Evolutionary conservation across 257 asterid species (phyloP), one percentile per base, ranked within the genome.

Genomic region (Buddleja alternifolia): DNA sequence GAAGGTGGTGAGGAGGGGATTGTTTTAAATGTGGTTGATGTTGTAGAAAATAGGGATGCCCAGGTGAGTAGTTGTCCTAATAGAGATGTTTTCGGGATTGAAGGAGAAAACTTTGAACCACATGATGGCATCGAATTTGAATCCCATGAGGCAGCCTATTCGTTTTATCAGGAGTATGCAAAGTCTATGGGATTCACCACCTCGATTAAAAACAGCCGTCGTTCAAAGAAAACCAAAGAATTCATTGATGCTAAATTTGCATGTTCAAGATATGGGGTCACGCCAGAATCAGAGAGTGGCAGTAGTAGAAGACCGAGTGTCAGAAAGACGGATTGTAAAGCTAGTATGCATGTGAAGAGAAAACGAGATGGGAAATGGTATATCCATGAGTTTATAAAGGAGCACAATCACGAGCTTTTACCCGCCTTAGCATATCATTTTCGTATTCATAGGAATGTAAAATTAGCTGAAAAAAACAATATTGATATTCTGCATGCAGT

Each of bases 141-240:
- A 70, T 88, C 96, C 62, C 95, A 93, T 39, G 99, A 90, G 83
- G 84, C 90, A 0, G 99, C 96, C 3, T 93, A 91, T 79, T 69
- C 95, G 6, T 93, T 88, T 75, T 93, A 93, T 79, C 99, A 93
- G 78, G 97, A 90, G 66, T 90, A 90, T 73, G 97, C 97, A 50
- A 93, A 93, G 78, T 90, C 99, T 1, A 90, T 93, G 99, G 99
- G 99, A 40, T 93, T 93, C 88, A 93, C 97, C 65, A 90, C 97
- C 70, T 93, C 99, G 0, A 93, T 93, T 62, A 93, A 90, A 80
- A 93, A 93, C 46, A 93, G 99, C 70, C 96, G 99, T 4, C 94
- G 96, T 54, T 90, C 99, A 9, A 93, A 93, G 84, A 93, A 90
- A 72, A 87, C 96, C 8, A 93, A 93, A 77, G 99, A 93, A 68